phyloP scores from a whole-genome alignment of 345 rosid species.

The Heritiera littoralis region DNA sequence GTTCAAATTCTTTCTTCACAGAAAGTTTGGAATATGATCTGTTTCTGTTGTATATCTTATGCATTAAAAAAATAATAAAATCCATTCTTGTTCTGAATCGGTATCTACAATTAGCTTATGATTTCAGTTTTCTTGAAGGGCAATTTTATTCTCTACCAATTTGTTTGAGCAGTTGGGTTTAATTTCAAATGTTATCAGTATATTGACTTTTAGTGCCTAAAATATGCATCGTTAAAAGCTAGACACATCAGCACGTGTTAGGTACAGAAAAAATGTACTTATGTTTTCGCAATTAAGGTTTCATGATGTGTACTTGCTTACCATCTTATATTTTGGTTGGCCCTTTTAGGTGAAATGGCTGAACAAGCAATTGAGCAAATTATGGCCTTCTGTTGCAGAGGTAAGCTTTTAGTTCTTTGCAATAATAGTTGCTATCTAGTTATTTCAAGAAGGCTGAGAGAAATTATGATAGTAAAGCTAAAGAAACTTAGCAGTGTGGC shows the following conservation, averaged over 20 bases:
- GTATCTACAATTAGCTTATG: neutral
- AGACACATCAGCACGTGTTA: neutral
- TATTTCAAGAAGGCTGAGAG: slow-evolving; percentile 14
- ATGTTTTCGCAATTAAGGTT: neutral
- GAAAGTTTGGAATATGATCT: neutral
- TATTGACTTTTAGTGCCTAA: neutral
- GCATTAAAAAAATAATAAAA: neutral
- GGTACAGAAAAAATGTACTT: neutral
- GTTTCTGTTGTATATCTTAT: neutral
- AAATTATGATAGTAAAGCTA: slow-evolving; percentile 18
- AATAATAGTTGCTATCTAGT: neutral
- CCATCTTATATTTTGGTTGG: slow-evolving; percentile 17
- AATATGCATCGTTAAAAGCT: neutral
- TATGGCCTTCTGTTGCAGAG: slow-evolving; percentile 97
- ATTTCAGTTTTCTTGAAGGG: neutral
- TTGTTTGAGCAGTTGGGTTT: neutral
- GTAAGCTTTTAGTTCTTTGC: slow-evolving; percentile 45
- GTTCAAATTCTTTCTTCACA: neutral
- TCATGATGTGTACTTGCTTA: slow-evolving; percentile 9
- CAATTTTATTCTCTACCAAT: neutral
- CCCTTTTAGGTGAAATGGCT: slow-evolving; percentile 91
- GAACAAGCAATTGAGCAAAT: slow-evolving; percentile 87
- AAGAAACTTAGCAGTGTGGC: neutral
- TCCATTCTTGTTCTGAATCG: neutral
- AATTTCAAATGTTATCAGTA: neutral